Percentiles rank a stretch among this genome's conserved stretches.
Evolutionary conservation across 805 yeast species (phyloP).

Genomic region (Osmozyma mogii): DNA sequence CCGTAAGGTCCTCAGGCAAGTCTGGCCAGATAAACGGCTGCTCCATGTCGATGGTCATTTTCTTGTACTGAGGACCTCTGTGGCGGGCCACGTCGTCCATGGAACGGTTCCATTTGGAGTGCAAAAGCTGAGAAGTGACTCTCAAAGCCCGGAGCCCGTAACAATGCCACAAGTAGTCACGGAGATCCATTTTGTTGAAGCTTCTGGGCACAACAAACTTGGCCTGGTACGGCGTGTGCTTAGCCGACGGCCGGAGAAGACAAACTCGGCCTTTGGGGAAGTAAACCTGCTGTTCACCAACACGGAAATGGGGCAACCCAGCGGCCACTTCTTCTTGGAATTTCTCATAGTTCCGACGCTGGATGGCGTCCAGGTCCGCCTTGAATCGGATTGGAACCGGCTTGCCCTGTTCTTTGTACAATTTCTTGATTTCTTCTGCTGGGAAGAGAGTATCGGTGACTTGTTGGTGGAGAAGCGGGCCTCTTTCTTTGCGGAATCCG

Average conservation of each 20-base stretch:
- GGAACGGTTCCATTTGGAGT: conserved; percentile 54
- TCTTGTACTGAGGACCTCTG: conserved; percentile 76
- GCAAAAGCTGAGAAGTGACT: conserved; percentile 77
- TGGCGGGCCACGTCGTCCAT: conserved; percentile 56
- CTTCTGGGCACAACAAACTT: conserved; percentile 90
- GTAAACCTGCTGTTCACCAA: conserved; percentile 69
- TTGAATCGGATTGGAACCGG: conserved; percentile 35
- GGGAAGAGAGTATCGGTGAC: conserved; percentile 37
- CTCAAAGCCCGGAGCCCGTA: conserved; percentile 88
- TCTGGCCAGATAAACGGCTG: conserved; percentile 97
- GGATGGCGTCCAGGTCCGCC: conserved; percentile 26
- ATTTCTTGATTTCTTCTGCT: conserved; percentile 23
- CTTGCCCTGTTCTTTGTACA: conserved; percentile 30
- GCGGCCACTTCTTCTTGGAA: conserved; percentile 45
- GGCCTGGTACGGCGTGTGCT: conserved; percentile 95
- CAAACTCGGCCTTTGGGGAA: conserved; percentile 83
- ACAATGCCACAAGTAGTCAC: conserved; percentile 87
- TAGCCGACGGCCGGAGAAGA: conserved; percentile 85
- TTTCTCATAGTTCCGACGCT: conserved; percentile 30
- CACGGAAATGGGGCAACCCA: conserved; percentile 71
- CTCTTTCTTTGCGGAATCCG: conserved; percentile 33
- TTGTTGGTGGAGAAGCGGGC: conserved; percentile 30
- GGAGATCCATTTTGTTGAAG: conserved; percentile 86
- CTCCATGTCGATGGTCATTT: conserved; percentile 94
- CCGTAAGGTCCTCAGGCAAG: conserved; percentile 27